These are phyloP conservation scores for Pythium folliculosum DNA, from an alignment of 352 stramenopile species.

Conservation along the genomic window DNA sequence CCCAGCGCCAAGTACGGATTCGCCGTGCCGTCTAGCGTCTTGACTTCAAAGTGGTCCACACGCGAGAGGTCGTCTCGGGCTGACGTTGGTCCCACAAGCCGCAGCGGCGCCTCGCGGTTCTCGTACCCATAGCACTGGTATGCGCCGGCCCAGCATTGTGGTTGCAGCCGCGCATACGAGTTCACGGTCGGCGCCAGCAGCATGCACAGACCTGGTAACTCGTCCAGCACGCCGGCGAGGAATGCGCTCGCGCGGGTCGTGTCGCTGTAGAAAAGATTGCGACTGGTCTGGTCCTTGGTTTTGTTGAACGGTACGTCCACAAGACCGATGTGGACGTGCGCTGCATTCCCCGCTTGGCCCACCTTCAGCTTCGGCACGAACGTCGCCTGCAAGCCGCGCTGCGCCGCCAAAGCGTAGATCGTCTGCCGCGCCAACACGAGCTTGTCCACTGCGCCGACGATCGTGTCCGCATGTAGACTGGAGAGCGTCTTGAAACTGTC, in stretches of 20 bases:
- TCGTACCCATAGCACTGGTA: conserved; percentile 41
- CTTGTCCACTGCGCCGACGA: conserved; percentile 31
- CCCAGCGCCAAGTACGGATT: conserved; percentile 39
- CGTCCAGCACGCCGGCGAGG: conserved; percentile 26
- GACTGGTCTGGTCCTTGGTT: too few species aligned
- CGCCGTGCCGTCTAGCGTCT: conserved; percentile 33
- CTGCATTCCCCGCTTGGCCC: conserved; percentile 23
- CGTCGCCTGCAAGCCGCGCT: conserved; percentile 25
- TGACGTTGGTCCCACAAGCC: conserved; percentile 19
- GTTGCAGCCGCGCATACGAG: conserved; percentile 36
- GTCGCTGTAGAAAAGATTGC: conserved; percentile 14
- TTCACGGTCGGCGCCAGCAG: conserved; percentile 32
- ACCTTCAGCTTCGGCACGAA: conserved; percentile 31
- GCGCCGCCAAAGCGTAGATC: conserved; percentile 26
- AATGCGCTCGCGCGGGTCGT: conserved; percentile 5
- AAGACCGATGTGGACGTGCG: conserved; percentile 31
- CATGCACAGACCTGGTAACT: conserved; percentile 29
- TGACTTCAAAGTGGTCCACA: conserved; percentile 36
- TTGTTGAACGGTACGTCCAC: too few species aligned
- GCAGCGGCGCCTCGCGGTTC: conserved; percentile 35
- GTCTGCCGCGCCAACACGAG: conserved; percentile 32
- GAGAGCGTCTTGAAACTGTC: too few species aligned
- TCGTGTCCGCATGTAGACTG: background rate
- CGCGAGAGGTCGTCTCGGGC: background rate
- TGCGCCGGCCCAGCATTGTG: conserved; percentile 34